Percentiles rank a stretch among this genome's conserved stretches.
Conservation (phyloP, 2,329 filamentous ascomycete genomes). For the Capronia coronata region DNA sequence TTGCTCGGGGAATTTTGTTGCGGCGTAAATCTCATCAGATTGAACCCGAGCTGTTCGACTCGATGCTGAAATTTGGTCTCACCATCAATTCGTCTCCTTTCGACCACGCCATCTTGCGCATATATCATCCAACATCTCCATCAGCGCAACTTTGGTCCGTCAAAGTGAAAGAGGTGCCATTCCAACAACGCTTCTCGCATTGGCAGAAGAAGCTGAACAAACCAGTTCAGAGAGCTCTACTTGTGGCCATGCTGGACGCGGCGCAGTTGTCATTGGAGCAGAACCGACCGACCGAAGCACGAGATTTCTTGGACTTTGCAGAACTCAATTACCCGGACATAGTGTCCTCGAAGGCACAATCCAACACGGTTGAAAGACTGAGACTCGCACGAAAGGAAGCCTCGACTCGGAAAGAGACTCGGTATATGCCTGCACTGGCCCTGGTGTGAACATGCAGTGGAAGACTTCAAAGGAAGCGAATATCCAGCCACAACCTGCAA, state of each 20-base stretch:
- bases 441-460: constrained; percentile 8
- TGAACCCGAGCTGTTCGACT: constrained; percentile 32
- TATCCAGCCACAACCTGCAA: neutral
- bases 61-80: constrained; percentile 8
- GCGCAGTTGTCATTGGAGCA: constrained; percentile 36
- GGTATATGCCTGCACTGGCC: neutral
- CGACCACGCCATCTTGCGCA: constrained; percentile 30
- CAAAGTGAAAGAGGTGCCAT: constrained; percentile 23
- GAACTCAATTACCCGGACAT: constrained; percentile 24
- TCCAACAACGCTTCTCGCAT: constrained; percentile 18
- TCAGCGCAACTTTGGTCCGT: constrained; percentile 22
- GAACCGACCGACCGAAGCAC: constrained; percentile 19
- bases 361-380: constrained; percentile 10
- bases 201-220: constrained; percentile 16
- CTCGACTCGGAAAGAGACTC: neutral
- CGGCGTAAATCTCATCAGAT: constrained; percentile 28
- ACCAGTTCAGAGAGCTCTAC: constrained; percentile 30
- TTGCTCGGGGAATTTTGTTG: constrained; percentile 29
- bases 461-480: neutral
- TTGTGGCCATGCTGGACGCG: constrained; percentile 35
- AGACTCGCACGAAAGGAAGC: constrained; percentile 12
- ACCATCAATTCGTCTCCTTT: constrained; percentile 17
- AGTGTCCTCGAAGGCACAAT: constrained; percentile 4
- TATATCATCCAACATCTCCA: constrained; percentile 38
- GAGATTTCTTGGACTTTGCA: constrained; percentile 23